phyloP scores from a whole-genome alignment of 2,329 filamentous ascomycete genomes.

The Penicillium sclerotiorum region DNA sequence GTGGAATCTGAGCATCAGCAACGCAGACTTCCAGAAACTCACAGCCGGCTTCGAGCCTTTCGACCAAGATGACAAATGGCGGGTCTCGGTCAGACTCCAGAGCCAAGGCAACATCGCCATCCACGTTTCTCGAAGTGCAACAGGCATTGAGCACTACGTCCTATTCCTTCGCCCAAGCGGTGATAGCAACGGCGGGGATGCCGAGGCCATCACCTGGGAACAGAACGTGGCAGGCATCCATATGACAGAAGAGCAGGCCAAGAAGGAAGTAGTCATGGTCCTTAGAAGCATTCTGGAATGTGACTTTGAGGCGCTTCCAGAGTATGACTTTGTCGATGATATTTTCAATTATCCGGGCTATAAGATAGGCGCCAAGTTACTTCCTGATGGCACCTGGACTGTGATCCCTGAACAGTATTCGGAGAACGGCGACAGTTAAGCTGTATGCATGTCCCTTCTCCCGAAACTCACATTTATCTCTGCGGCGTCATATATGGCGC shows the following conservation, averaged over 20 bases:
- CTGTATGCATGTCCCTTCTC: no score
- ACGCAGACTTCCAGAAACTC: not conserved
- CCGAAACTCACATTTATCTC: no score
- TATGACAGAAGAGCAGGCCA: not conserved
- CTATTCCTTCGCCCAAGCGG: not conserved
- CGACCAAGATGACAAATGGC: not conserved
- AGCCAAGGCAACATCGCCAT: not conserved
- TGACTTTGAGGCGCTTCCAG: not conserved
- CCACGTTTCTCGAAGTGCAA: not conserved
- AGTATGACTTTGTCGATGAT: not conserved
- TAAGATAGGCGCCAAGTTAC: not conserved
- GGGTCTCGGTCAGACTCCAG: not conserved
- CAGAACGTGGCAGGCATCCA: not conserved
- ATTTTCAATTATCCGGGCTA: not conserved
- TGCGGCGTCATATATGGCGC: no score
- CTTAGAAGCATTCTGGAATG: not conserved
- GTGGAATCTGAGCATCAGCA: not conserved
- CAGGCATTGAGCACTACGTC: not conserved
- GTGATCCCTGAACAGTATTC: no score
- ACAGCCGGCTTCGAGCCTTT: not conserved
- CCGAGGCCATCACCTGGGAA: not conserved
- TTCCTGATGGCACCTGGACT: no score
- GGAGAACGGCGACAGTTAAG: no score
- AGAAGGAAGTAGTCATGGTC: not conserved
- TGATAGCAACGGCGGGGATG: not conserved